Evolutionary conservation across 2,329 filamentous ascomycete species (phyloP), one percentile per base, ranked within the genome.

Genomic region (Phaeoacremonium minimum): DNA sequence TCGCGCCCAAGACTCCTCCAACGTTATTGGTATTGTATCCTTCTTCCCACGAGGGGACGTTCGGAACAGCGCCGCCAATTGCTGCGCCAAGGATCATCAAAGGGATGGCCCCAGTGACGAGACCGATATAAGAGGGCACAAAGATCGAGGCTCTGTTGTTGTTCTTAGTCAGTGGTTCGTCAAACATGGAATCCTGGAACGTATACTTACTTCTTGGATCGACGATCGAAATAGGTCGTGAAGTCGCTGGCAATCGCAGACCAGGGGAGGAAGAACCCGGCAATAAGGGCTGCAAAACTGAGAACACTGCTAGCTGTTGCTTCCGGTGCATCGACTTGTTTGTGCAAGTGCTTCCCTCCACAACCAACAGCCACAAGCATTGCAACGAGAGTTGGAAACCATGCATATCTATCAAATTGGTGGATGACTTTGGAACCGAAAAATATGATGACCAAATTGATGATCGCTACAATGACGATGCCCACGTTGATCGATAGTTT

Each of bases 361-460:
- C 69, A 73, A 4, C 73, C 74, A 20, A 71, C 64, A 3, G 69
- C 63, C 41, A 77, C 67, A 22, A 68, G 46, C 26, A 77, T 62
- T 16, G 69, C 64, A 14, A 75, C 53, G 32, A 78, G 47, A 29
- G 68, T 73, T 0, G 72, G 71, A 8, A 77, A 63, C 75, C 73
- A 78, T 7, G 71, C 66, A 61, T 66, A 79, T 12, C 69, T 61
- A 49, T 77, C 70, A 53, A 70, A 75, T 18, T 64, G 45, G 48
- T 79, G 75, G 30, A 79, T 51, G 8, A 65, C 57, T 28, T 58
- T 62, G 50, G 75, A 78, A 2, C 77, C 77, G 29, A 73, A 57
- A 38, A 80, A 66, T 1, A 73, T 71, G 2, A 75, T 64, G 15
- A 68, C 47, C 32, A 80, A 68, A 16, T 70, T 67, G 4, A 77